Percentiles rank a stretch among this genome's conserved stretches.
These are phyloP conservation scores for Nicotiana obtusifolia DNA, from an alignment of 257 asterid species.

Conservation along the genomic window DNA sequence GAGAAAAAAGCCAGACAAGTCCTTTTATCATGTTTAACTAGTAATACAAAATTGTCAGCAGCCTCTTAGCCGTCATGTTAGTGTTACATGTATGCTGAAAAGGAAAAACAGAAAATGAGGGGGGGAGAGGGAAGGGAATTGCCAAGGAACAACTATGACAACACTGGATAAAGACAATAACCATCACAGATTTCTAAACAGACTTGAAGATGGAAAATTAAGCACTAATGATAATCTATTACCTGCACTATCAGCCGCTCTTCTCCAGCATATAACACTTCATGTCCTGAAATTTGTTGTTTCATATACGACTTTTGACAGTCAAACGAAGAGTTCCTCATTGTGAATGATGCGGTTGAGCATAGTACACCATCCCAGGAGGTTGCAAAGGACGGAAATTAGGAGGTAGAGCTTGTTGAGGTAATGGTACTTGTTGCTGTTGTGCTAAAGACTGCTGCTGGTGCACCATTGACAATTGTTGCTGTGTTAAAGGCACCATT, in stretches of 20 bases:
- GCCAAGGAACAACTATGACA: background rate
- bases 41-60: constrained; percentile 21
- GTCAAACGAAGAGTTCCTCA: constrained; percentile 16
- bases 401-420: constrained; percentile 38
- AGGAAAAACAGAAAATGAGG: background rate
- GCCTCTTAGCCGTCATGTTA: constrained; percentile 24
- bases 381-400: constrained; percentile 56
- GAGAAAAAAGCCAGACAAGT: background rate
- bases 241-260: constrained; percentile 2
- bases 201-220: constrained; percentile 9
- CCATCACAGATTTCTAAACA: background rate
- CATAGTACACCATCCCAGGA: constrained; percentile 63
- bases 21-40: constrained; percentile 13
- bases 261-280: constrained; percentile 4
- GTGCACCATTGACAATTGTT: constrained; percentile 37
- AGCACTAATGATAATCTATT: constrained; percentile 10
- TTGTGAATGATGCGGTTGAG: constrained; percentile 52
- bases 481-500: constrained; percentile 50
- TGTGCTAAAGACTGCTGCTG: constrained; percentile 36
- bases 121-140: background rate
- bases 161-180: background rate
- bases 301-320: background rate
- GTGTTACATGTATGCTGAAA: constrained; percentile 12
- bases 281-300: constrained; percentile 6
- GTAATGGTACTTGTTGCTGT: constrained; percentile 28